These are phyloP conservation scores for Paraleonurus japonicus DNA, from an alignment of 257 asterid genomes.

Conservation along the genomic window DNA sequence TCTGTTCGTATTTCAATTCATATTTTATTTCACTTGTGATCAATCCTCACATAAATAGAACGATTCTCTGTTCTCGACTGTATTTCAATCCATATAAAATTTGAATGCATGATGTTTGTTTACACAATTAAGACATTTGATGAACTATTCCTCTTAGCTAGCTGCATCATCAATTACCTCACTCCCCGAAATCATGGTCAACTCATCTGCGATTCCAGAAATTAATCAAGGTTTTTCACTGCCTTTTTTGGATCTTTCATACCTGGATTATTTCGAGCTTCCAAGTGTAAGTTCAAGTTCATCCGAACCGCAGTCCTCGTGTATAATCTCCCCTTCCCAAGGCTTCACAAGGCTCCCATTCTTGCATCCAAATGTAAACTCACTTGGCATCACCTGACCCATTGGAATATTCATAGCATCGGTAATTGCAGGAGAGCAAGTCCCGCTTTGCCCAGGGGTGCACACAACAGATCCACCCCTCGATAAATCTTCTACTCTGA, in stretches of 20 bases:
- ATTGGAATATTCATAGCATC: conserved; percentile 65
- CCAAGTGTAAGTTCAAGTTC: conserved; percentile 93
- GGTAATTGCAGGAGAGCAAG: conserved; percentile 73
- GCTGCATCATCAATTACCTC: not conserved
- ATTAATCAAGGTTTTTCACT: not conserved
- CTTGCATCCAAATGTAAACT: conserved; percentile 68
- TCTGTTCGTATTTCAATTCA: not conserved
- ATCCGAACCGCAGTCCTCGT: conserved; percentile 67
- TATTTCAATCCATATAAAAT: not conserved
- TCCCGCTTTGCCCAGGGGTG: conserved; percentile 78
- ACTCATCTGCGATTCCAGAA: conserved; percentile 15
- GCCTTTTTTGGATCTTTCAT: conserved; percentile 11
- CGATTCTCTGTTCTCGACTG: not conserved
- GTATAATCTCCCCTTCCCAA: conserved; percentile 93
- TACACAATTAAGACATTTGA: not conserved
- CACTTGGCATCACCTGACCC: conserved; percentile 58
- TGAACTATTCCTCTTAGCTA: not conserved
- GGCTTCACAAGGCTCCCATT: conserved; percentile 61
- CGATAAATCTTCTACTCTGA: conserved; percentile 46
- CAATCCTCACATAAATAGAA: not conserved
- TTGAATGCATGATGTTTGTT: not conserved
- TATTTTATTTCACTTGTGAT: not conserved
- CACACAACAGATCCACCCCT: conserved; percentile 59
- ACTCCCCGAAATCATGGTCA: not conserved
- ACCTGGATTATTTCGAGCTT: conserved; percentile 53